Percentiles rank a stretch among this genome's conserved stretches.
Conservation (phyloP, 73 alveolate genomes). For the Urostyla sp. region DNA sequence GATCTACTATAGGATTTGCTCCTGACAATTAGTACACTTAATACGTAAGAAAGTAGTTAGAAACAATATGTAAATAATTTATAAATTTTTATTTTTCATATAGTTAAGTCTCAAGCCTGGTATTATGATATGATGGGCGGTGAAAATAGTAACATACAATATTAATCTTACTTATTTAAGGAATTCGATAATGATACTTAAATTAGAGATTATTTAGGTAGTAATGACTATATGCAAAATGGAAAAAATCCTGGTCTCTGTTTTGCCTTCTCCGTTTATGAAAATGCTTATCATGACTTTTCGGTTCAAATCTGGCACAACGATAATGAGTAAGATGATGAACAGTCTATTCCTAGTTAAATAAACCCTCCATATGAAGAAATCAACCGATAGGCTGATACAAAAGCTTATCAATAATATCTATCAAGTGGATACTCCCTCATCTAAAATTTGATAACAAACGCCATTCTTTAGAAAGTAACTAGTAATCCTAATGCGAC, state of each 20-base stretch:
- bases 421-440: conserved; percentile 44
- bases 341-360: conserved; percentile 52
- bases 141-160: too few relatives aligned
- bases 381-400: conserved; percentile 4
- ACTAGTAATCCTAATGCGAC: conserved; percentile 45
- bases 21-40: too few relatives aligned
- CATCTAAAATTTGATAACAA: conserved; percentile 51
- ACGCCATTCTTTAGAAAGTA: conserved; percentile 19
- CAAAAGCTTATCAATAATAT: conserved; percentile 27
- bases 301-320: conserved; percentile 22
- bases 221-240: conserved; percentile 28
- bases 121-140: background rate
- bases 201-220: conserved; percentile 24
- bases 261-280: conserved; percentile 56
- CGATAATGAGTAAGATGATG: conserved; percentile 32
- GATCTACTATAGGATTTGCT: too few relatives aligned
- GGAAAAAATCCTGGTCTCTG: conserved; percentile 57
- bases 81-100: too few relatives aligned
- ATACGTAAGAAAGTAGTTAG: too few relatives aligned
- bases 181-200: background rate
- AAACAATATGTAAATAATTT: too few relatives aligned
- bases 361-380: conserved; percentile 1
- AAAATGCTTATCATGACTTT: background rate
- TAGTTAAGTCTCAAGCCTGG: too few relatives aligned
- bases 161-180: background rate